Base-by-base conservation (phyloP, 2,329 filamentous ascomycete genomes). In the Trichoderma sp. region DNA sequence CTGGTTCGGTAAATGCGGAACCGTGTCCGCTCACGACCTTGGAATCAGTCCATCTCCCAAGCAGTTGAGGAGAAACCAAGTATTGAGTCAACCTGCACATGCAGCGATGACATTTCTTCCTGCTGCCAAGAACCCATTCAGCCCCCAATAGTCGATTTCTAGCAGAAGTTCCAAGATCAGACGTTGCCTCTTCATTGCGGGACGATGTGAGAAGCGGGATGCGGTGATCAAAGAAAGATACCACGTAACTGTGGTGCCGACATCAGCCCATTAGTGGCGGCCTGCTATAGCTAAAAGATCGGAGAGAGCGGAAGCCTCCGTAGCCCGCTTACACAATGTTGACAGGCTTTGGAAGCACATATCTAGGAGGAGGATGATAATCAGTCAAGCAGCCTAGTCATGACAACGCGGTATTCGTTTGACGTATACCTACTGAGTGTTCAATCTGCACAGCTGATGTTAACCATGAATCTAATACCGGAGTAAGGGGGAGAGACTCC, bases 121-220 rank as follows among this genome's bases (percentile, higher is more conserved):
- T 69, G 68, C 64, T 63, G 69, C 64, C 63, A 68, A 67, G 54
- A 55, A 63, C 34, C 10, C 45, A 43, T 39, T 34, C 44, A 47
- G 39, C 39, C 39, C 26, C 34, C 50, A 59, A 64, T 30, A 5
- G 45, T 52, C 61, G 50, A 65, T 51, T 62, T 54, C 55, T 62
- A 30, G 48, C 58, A 52, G 61, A 50, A 63, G 68, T 60, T 63
- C 50, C 45, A 28, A 51, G 64, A 63, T 61, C 59, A 57, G 62
- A 61, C 44, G 51, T 51, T 57, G 47, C 47, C 63, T 59, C 24
- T 48, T 26, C 19, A 39, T 24, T n/a, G 17, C 24, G 15, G 19
- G 47, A 51, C 51, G 47, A 43, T 44, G 34, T 7, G 43, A 39
- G 21, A 17, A 24, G 41, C 45, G 26, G 28, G n/a, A 21, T 30